Percentiles rank a stretch among this genome's conserved stretches.
phyloP scores from a whole-genome alignment of 1,284 basidiomycete species.

The Rhodotorula sp. region DNA sequence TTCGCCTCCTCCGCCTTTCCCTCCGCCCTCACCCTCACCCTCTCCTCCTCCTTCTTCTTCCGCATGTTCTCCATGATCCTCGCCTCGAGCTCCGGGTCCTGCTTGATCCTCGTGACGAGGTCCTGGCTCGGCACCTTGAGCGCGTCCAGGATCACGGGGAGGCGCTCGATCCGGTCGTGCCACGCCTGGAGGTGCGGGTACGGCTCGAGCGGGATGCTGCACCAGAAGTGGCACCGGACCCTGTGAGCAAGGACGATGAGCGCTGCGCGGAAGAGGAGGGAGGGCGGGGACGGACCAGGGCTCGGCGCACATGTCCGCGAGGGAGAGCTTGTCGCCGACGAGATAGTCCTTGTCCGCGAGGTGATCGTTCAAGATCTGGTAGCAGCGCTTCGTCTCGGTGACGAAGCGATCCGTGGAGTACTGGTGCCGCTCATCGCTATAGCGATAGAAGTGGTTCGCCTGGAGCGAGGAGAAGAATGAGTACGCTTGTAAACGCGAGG shows the following conservation, averaged over 20 bases:
- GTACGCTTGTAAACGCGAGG: background rate
- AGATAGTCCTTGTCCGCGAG: slow-evolving; percentile 25
- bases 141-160: slow-evolving; percentile 22
- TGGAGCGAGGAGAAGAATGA: background rate
- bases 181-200: slow-evolving; percentile 30
- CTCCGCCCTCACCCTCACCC: background rate
- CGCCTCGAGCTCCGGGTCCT: slow-evolving; percentile 16
- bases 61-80: slow-evolving; percentile 25
- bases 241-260: background rate
- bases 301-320: slow-evolving; percentile 34
- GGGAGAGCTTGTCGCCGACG: slow-evolving; percentile 31
- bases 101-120: slow-evolving; percentile 21
- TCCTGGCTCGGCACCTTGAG: slow-evolving; percentile 29
- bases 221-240: slow-evolving; percentile 33
- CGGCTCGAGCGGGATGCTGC: slow-evolving; percentile 12
- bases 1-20: background rate
- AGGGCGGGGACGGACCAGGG: slow-evolving; percentile 17
- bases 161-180: slow-evolving; percentile 24
- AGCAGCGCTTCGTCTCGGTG: slow-evolving; percentile 32
- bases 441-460: background rate
- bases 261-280: background rate
- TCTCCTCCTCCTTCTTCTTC: slow-evolving; percentile 10
- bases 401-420: background rate
- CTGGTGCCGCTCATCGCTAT: background rate
- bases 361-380: slow-evolving; percentile 31